A percentile compares a stretch with the other conserved stretches of the same genome.
Conservation (phyloP, 1,284 basidiomycete species). For the Cystobasidium pallidum region DNA sequence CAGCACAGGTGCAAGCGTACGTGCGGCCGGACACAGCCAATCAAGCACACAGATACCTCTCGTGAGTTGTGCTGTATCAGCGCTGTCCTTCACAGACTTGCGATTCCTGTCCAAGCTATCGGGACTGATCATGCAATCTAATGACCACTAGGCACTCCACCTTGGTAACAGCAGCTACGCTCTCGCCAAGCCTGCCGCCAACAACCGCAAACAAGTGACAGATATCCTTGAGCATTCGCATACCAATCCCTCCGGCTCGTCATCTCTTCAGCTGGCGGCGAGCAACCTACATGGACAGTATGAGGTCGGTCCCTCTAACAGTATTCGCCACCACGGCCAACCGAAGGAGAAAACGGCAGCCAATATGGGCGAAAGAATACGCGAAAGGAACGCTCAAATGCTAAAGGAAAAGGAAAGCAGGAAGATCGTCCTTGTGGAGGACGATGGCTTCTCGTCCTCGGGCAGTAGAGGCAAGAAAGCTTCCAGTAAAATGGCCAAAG, state of each 20-base stretch:
- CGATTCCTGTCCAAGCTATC: background rate
- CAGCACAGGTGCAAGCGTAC: background rate
- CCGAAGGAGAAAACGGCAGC: slow-evolving; percentile 33
- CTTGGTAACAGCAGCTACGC: slow-evolving; percentile 34
- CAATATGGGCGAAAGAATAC: slow-evolving; percentile 42
- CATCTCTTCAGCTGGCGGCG: slow-evolving; percentile 3
- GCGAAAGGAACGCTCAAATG: slow-evolving; percentile 32
- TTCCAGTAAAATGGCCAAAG: slow-evolving; percentile 2
- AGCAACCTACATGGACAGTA: background rate
- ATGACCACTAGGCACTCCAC: slow-evolving; percentile 8
- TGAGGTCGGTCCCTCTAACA: slow-evolving; percentile 4
- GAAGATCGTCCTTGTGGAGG: slow-evolving; percentile 39
- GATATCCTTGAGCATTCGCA: background rate
- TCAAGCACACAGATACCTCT: background rate
- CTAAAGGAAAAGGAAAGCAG: slow-evolving; percentile 34
- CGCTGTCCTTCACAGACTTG: background rate
- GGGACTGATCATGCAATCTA: slow-evolving; percentile 11
- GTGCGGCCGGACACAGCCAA: background rate
- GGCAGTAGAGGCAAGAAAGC: slow-evolving; percentile 21
- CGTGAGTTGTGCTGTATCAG: background rate
- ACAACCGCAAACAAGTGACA: slow-evolving; percentile 5
- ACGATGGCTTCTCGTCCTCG: slow-evolving; percentile 17
- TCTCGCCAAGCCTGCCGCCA: slow-evolving; percentile 9
- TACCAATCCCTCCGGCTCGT: slow-evolving; percentile 8
- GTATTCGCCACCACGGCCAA: background rate